Evolutionary conservation across 1,139 yeast species (phyloP), one percentile per base, ranked within the genome.

Genomic region (Scheffersomyces segobiensis): DNA sequence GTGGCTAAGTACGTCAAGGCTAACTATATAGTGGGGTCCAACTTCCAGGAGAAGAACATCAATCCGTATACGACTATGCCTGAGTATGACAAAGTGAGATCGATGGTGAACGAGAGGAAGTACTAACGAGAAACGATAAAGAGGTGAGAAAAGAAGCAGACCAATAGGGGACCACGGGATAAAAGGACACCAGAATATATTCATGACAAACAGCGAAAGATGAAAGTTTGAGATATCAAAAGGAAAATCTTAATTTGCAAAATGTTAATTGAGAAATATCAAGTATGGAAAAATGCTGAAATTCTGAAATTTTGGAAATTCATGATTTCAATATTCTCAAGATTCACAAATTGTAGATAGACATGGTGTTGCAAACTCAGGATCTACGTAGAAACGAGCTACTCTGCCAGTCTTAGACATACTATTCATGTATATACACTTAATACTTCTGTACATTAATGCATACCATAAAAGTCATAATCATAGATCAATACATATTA

Each of bases 1-100:
- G 93, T 89, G 50, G 74, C 85, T 57, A 91, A 91, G 72, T 89
- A 87, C 69, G 87, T 89, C 75, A 79, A 79, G 66, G 86, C 89
- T 52, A 90, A 90, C 70, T 70, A 81, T 50, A 68, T 82, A 58
- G 79, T 93, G 22, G 97, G 97, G 2, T 70, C 71, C 48, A 68
- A 71, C 56, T 68, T 80, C 46, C 81, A 74, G 62, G 65, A 67
- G 53, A 67, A 71, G 59, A 65, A 77, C 57, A 63, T 73, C 47
- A 71, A 71, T 65, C 82, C 76, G 46, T 70, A 64, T 57, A 65
- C 63, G 46, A 64, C 63, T 59, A 78, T 80, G 83, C 80, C 79
- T 5, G 83, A 76, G 56, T 80, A 79, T 63, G 63, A 67, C 55
- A 74, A 77, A 62, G 71, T 75, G 32, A 56, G 60, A 52, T 54